A percentile compares a stretch with the other conserved stretches of the same genome.
phyloP scores from a whole-genome alignment of 176 grass and related monocot species.

The Paspalum vaginatum region DNA sequence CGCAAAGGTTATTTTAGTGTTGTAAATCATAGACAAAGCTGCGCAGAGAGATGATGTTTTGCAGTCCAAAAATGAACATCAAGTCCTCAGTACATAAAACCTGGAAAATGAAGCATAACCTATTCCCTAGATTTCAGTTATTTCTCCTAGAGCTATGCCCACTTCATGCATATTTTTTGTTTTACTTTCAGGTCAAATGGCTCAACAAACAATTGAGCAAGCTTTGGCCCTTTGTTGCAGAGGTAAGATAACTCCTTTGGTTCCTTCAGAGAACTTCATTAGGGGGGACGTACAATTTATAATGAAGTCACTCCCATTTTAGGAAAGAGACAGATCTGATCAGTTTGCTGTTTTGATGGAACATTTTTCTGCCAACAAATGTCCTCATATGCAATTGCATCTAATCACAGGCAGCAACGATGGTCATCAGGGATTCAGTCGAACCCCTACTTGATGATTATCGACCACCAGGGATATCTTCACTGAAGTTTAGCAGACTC shows the following conservation, averaged over 20 bases:
- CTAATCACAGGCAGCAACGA: slow-evolving; percentile 76
- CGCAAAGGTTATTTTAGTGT: neutral
- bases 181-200: slow-evolving; percentile 89
- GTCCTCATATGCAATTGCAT: slow-evolving; percentile 29
- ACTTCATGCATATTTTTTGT: neutral
- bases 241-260: slow-evolving; percentile 39
- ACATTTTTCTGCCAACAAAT: slow-evolving; percentile 1
- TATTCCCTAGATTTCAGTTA: neutral
- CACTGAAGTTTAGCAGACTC: slow-evolving; percentile 91
- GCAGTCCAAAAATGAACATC: neutral
- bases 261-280: slow-evolving; percentile 21
- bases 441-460: slow-evolving; percentile 92
- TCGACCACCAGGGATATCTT: slow-evolving; percentile 80
- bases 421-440: slow-evolving; percentile 90
- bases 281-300: neutral
- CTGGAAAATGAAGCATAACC: neutral
- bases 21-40: neutral
- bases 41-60: neutral
- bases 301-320: slow-evolving; percentile 19
- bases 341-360: neutral
- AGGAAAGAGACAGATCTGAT: neutral
- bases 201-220: slow-evolving; percentile 85
- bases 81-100: neutral
- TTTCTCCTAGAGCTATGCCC: neutral
- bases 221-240: slow-evolving; percentile 93